Evolutionary conservation across 306 rosid genomes (phyloP).

Genomic region (Adenanthera pavonina): DNA sequence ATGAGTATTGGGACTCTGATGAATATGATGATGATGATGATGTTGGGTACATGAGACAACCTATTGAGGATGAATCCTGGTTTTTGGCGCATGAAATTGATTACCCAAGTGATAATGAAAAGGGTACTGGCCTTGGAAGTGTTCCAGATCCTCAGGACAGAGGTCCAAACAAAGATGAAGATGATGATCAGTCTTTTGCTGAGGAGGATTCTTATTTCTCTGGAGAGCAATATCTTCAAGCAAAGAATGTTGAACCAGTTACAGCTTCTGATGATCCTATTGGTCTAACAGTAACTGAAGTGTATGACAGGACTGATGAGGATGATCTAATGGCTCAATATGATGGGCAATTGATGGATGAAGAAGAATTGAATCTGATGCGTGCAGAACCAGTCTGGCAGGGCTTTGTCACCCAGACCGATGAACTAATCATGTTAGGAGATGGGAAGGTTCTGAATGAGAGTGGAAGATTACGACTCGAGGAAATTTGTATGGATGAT

Average conservation of each 20-base stretch:
- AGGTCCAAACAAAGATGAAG: constrained; percentile 78
- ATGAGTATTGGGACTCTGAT: constrained; percentile 92
- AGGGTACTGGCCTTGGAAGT: constrained; percentile 77
- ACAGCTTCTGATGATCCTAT: constrained; percentile 65
- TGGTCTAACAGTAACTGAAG: constrained; percentile 63
- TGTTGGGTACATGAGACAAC: constrained; percentile 91
- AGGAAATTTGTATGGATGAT: constrained; percentile 72
- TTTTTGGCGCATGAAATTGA: constrained; percentile 90
- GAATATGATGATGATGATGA: constrained; percentile 91
- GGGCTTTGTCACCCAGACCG: constrained; percentile 84
- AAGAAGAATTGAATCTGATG: constrained; percentile 79
- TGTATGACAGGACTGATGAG: constrained; percentile 63
- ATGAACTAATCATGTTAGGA: constrained; percentile 76
- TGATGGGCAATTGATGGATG: constrained; percentile 92
- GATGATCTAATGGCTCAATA: constrained; percentile 79
- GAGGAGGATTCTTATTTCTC: constrained; percentile 91
- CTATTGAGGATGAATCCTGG: constrained; percentile 93
- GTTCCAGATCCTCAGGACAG: constrained; percentile 80
- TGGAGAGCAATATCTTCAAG: constrained; percentile 79
- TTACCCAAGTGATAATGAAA: constrained; percentile 91
- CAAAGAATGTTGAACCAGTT: constrained; percentile 67
- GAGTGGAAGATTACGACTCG: constrained; percentile 62
- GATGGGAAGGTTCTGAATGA: constrained; percentile 65
- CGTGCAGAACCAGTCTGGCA: constrained; percentile 91
- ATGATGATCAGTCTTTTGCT: constrained; percentile 88